Base-by-base conservation (phyloP, 495 filamentous ascomycete species). In the Neurospora sp. region DNA sequence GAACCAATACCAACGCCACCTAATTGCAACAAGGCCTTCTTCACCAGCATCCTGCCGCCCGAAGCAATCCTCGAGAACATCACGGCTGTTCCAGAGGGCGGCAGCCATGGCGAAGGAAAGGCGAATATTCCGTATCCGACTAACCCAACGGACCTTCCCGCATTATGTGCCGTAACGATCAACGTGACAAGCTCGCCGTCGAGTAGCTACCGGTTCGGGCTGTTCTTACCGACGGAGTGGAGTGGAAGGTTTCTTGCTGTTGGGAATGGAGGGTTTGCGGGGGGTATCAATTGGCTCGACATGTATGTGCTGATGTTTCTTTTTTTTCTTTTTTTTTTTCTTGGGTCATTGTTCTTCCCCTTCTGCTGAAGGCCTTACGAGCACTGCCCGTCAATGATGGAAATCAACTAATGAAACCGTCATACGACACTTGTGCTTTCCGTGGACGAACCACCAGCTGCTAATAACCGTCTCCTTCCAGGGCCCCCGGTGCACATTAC, bases 191-290 rank as follows among this genome's bases (percentile, higher is more conserved):
- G 83, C 3, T 86, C 85, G 8, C 23, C 77, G 4, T 77, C 75
- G 23, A 85, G 84, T 10, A 77, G 75, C 3, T 88, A 84, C 73
- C 82, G 84, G 40, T 83, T 88, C 54, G 87, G 86, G 1, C 73
- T 89, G 5, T 86, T 88, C 75, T 75, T 89, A 18, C 88, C 87
- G 0, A 75, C 82, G 0, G 70, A 78, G 11, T 88, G 86, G 86
- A 86, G 86, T 72, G 75, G 73, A 10, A 77, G 83, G 46, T 82
- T 85, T 72, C 76, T 85, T 42, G 79, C 79, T 0, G 78, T 81
- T 5, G 86, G 85, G 7, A 86, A 86, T 75, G 84, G 85, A 16
- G 85, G 82, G 6, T 86, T 82, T 54, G 82, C 79, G 1, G 83
- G 85, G 18, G 85, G 85, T 0, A 84, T 87, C 70, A 85, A 86